Evolutionary conservation across 106 monocot genomes (phyloP), one percentile per base, ranked within the genome.

Genomic region (Dendrobium huoshanense): DNA sequence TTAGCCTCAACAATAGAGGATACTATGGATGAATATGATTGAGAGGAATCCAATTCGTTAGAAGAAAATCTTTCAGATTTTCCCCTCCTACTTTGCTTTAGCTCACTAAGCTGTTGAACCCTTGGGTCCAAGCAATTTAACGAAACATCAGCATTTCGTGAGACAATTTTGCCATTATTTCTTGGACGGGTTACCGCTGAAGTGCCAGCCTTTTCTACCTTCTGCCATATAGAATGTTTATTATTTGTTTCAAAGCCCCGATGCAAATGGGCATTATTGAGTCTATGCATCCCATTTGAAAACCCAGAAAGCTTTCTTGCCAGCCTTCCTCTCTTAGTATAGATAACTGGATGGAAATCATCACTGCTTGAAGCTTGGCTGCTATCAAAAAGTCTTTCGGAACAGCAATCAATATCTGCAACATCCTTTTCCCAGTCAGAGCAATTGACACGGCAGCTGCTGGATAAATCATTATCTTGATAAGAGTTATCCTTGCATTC

Each of bases 191-290:
- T 29, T 25, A 7, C 78, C 29, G 79, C 77, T 13, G 68, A 77
- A 16, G 4, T 51, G 19, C 77, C 65, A 56, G n/a, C 70, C 59
- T 79, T 94, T 77, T 87, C 87, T 27, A 91, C 89, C 73, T 89
- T 92, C 85, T 92, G 87, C 94, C 96, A 94, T 16, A 87, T 70
- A 31, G 90, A 82, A 84, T 85, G 77, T 67, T 78, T 64, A 54
- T 31, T 72, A 78, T 83, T 80, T 77, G 86, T 87, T 72, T 74
- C 91, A 24, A 79, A 55, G 9, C 24, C 22, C 55, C 75, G 31
- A 72, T 75, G 77, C 41, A 58, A 54, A 45, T 61, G 73, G 55
- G 27, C 25, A 72, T 54, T 48, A 29, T 27, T 70, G 74, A 65
- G 78, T 64, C 22, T 42, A 20, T 80, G 81, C 4, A 37, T 8